These are phyloP conservation scores for Cytospora schulzeri DNA, from an alignment of 2,329 filamentous ascomycete species.

Conservation along the genomic window DNA sequence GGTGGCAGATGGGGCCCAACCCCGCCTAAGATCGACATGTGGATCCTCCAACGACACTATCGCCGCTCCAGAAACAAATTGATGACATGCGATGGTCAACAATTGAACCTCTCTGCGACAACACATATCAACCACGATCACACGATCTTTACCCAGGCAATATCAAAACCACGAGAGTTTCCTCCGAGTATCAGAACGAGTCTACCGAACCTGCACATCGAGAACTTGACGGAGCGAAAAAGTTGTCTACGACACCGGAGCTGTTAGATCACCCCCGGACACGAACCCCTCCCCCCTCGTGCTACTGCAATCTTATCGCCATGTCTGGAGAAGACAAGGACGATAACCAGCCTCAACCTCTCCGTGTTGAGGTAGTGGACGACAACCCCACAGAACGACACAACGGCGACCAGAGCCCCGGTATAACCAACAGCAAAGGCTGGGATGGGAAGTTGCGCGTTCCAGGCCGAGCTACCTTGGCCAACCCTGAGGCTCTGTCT, in stretches of 20 bases:
- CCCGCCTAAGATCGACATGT: background rate
- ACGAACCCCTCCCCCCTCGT: background rate
- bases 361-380: conserved; percentile 54
- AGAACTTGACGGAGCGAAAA: background rate
- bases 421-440: conserved; percentile 63
- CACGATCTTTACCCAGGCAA: background rate
- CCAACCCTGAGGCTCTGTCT: conserved; percentile 79
- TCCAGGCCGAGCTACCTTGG: conserved; percentile 67
- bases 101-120: too few species aligned
- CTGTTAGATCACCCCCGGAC: background rate
- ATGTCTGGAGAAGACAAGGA: conserved; percentile 45
- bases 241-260: background rate
- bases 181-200: background rate
- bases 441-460: conserved; percentile 85
- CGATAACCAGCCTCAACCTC: conserved; percentile 37
- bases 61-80: background rate
- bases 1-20: background rate
- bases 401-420: conserved; percentile 49
- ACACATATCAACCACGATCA: background rate
- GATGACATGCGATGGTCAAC: background rate
- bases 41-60: background rate
- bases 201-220: background rate
- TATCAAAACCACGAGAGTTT: background rate
- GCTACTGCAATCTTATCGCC: conserved; percentile 25
- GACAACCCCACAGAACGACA: conserved; percentile 42